phyloP scores from a whole-genome alignment of 176 grass and related monocot species.

The Hordeum marinum region DNA sequence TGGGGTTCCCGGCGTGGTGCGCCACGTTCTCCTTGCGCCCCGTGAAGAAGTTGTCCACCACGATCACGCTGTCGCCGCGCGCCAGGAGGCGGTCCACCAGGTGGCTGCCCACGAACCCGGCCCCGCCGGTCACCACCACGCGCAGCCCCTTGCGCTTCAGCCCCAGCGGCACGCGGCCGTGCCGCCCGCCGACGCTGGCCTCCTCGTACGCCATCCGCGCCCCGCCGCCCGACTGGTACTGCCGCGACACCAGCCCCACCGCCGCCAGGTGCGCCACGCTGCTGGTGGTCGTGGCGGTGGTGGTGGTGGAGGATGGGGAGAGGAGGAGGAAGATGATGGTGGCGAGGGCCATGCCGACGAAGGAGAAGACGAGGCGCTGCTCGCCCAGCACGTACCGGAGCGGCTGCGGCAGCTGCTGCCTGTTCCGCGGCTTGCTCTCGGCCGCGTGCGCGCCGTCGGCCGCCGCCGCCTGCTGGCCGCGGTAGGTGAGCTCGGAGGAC shows the following conservation, averaged over 20 bases:
- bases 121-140: slow-evolving; percentile 67
- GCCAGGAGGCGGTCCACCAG: slow-evolving; percentile 69
- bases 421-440: slow-evolving; percentile 28
- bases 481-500: slow-evolving; percentile 63
- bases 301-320: neutral
- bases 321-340: slow-evolving; percentile 38
- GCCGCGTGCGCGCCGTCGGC: neutral
- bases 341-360: slow-evolving; percentile 64
- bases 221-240: neutral
- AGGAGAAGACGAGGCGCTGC: slow-evolving; percentile 55
- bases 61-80: slow-evolving; percentile 82
- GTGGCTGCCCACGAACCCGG: slow-evolving; percentile 90
- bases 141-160: slow-evolving; percentile 62
- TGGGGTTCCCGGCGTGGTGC: slow-evolving; percentile 63
- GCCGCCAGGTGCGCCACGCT: slow-evolving; percentile 15
- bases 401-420: neutral
- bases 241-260: slow-evolving; percentile 13
- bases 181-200: neutral
- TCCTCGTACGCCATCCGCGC: slow-evolving; percentile 16
- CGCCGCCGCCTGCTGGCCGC: slow-evolving; percentile 36
- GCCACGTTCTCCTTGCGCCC: slow-evolving; percentile 78
- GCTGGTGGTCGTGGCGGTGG: neutral
- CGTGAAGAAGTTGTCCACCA: slow-evolving; percentile 93
- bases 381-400: slow-evolving; percentile 55
- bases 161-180: slow-evolving; percentile 56